Conservation (phyloP, 208 protist species). For the Plasmodiophora brassicae region DNA sequence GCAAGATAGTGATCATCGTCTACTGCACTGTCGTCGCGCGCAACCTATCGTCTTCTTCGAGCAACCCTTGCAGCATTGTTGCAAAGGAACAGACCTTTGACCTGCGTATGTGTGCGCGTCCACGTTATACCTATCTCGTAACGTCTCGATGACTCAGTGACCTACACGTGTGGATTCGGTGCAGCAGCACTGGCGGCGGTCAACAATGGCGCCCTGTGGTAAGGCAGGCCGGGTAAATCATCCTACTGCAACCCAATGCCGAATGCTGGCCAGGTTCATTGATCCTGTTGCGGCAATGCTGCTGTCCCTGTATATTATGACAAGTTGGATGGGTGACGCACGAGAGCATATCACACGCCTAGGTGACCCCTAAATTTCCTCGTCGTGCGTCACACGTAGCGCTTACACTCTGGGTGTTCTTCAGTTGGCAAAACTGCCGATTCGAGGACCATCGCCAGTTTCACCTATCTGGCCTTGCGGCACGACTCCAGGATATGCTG, state of each 20-base stretch:
- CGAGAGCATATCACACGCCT: neutral
- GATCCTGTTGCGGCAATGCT: neutral
- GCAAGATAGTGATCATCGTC: neutral
- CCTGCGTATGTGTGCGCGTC: neutral
- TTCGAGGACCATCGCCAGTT: neutral
- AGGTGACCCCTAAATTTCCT: too few species aligned
- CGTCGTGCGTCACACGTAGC: too few species aligned
- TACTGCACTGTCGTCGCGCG: neutral
- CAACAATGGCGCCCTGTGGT: too few species aligned
- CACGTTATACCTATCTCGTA: too few species aligned
- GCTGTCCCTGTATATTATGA: neutral
- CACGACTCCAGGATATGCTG: neutral
- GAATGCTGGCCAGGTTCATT: too few species aligned
- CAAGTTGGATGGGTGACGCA: neutral
- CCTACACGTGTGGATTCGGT: neutral
- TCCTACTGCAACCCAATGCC: too few species aligned
- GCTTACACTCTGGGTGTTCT: too few species aligned
- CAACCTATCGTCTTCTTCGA: neutral
- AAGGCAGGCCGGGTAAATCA: too few species aligned
- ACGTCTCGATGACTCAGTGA: neutral
- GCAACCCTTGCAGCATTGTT: neutral
- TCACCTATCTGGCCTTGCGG: neutral
- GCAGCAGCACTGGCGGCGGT: neutral
- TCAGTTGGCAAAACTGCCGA: neutral
- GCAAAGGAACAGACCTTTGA: conserved; percentile 9